Conservation (phyloP, 805 yeast genomes). For the Suhomyces tanzawaensis region DNA sequence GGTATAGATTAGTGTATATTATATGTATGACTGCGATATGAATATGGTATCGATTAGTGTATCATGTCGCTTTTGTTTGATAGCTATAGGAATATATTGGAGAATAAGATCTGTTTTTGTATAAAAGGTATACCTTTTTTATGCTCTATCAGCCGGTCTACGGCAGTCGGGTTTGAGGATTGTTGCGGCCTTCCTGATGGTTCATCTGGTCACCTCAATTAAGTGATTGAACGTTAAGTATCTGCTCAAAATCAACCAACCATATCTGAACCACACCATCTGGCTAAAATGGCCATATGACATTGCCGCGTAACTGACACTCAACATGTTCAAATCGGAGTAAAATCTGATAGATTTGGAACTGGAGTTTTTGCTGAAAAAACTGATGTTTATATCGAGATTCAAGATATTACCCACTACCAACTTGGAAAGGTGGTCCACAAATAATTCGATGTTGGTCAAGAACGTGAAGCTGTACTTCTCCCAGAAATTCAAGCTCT, state of each 20-base stretch:
- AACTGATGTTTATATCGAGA: slow-evolving; percentile 37
- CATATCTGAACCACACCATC: slow-evolving; percentile 92
- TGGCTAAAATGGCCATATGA: slow-evolving; percentile 79
- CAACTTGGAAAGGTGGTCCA: slow-evolving; percentile 33
- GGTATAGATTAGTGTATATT: neutral
- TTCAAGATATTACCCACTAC: slow-evolving; percentile 29
- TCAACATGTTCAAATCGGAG: slow-evolving; percentile 39
- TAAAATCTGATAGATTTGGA: slow-evolving; percentile 36
- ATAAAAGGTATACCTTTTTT: too few relatives aligned
- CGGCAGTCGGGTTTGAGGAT: neutral
- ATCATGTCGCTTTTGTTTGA: too few relatives aligned
- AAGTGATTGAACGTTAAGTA: slow-evolving; percentile 78
- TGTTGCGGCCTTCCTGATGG: neutral
- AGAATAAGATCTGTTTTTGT: too few relatives aligned
- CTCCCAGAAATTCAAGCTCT: slow-evolving; percentile 36
- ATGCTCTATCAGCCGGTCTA: too few relatives aligned
- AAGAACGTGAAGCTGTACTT: slow-evolving; percentile 51
- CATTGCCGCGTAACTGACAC: slow-evolving; percentile 66
- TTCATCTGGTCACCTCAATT: slow-evolving; percentile 18
- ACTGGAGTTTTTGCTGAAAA: slow-evolving; percentile 24
- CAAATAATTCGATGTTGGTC: slow-evolving; percentile 41
- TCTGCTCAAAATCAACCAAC: slow-evolving; percentile 77
- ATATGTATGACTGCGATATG: too few relatives aligned
- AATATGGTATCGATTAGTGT: neutral
- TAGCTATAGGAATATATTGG: too few relatives aligned